phyloP scores from a whole-genome alignment of 306 rosid genomes.

The Medicago lupulina region DNA sequence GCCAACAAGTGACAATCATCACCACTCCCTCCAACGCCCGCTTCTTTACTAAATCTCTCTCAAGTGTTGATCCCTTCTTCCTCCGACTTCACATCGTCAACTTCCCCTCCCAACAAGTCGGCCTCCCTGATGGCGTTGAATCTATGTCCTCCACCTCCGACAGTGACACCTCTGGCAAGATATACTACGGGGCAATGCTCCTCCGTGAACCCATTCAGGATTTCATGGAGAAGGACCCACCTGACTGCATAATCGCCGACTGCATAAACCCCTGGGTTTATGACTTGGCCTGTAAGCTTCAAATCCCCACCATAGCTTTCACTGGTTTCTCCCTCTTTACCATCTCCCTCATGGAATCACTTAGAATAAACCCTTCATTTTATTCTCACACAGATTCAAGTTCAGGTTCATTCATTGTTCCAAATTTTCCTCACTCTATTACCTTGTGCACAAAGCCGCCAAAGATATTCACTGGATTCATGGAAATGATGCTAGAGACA shows the following conservation, averaged over 20 bases:
- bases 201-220: constrained; percentile 2
- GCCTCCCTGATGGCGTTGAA: constrained; percentile 31
- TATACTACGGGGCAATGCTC: neutral
- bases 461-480: neutral
- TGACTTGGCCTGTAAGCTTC: constrained; percentile 30
- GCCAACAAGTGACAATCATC: constrained; percentile 52
- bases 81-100: constrained; percentile 8
- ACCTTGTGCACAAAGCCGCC: constrained; percentile 13
- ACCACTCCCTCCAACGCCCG: constrained; percentile 44
- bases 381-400: neutral
- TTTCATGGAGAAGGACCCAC: constrained; percentile 25
- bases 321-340: constrained; percentile 30
- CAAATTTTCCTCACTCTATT: constrained; percentile 36
- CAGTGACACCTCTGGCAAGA: neutral
- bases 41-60: constrained; percentile 7
- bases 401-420: neutral
- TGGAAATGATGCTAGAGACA: neutral
- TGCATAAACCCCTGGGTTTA: constrained; percentile 36
- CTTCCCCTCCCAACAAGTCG: constrained; percentile 32
- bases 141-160: neutral
- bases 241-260: constrained; percentile 41
- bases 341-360: constrained; percentile 28
- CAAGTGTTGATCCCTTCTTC: neutral
- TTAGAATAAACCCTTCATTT: neutral
- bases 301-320: constrained; percentile 39